A percentile compares a stretch with the other conserved stretches of the same genome.
phyloP scores from a whole-genome alignment of 2,329 filamentous ascomycete genomes.

The Calonectria ilicicola region DNA sequence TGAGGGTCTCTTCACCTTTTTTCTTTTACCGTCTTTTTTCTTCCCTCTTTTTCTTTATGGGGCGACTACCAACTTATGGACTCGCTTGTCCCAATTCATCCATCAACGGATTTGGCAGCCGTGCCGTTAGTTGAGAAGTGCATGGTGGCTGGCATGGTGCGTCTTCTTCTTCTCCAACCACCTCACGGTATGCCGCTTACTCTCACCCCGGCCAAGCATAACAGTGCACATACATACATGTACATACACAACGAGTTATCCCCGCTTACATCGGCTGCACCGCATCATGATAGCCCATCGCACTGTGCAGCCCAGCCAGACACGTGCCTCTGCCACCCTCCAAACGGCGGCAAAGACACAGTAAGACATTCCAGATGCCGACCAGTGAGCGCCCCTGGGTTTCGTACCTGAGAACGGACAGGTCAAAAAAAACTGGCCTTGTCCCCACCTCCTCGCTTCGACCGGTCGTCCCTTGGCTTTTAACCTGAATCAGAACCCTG shows the following conservation, averaged over 20 bases:
- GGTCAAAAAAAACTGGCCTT: neutral
- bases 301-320: neutral
- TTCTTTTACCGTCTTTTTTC: neutral
- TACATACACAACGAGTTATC: neutral
- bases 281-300: neutral
- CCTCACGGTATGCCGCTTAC: neutral
- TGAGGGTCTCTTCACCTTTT: neutral
- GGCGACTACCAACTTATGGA: neutral
- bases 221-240: too few species aligned
- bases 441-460: neutral
- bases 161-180: neutral
- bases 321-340: neutral
- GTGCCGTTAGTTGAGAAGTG: too few species aligned
- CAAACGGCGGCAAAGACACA: neutral
- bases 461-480: neutral
- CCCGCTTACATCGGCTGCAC: neutral
- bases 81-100: neutral
- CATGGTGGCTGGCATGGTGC: neutral
- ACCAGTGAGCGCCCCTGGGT: neutral
- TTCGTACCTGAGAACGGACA: constrained; percentile 1
- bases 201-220: neutral
- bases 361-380: neutral
- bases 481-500: constrained; percentile 12
- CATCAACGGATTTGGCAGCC: neutral
- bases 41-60: neutral